These are phyloP conservation scores for Tulasnella sp. DNA, from an alignment of 768 basidiomycete genomes.

Conservation along the genomic window DNA sequence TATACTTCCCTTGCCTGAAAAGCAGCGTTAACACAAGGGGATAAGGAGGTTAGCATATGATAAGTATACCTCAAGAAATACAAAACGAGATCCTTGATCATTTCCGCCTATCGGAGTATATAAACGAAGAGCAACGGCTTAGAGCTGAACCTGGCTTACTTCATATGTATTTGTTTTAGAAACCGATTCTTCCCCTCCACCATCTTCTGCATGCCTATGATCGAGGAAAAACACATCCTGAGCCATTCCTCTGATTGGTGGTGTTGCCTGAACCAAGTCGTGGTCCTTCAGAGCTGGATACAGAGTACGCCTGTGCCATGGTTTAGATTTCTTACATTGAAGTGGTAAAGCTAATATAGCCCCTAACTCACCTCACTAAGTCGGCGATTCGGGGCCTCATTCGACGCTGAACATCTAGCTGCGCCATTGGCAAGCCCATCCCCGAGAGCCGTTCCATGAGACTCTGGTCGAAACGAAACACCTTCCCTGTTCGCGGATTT, in stretches of 20 bases:
- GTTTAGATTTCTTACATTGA: neutral
- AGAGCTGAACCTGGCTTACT: constrained; percentile 38
- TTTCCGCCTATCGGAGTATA: constrained; percentile 36
- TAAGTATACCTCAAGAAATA: constrained; percentile 43
- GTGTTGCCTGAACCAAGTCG: constrained; percentile 47
- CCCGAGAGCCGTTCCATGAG: constrained; percentile 68
- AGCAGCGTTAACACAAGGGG: neutral
- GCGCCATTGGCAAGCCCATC: constrained; percentile 59
- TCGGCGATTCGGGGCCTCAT: constrained; percentile 70
- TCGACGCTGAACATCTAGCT: constrained; percentile 64
- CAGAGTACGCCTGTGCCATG: constrained; percentile 46
- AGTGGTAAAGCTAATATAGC: neutral
- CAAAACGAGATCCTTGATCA: constrained; percentile 51
- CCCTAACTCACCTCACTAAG: constrained; percentile 47
- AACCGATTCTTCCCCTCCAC: constrained; percentile 48
- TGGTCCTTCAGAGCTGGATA: constrained; percentile 62
- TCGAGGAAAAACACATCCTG: constrained; percentile 63
- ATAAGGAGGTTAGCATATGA: neutral
- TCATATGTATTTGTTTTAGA: constrained; percentile 67
- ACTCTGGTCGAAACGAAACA: constrained; percentile 67
- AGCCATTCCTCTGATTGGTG: constrained; percentile 55
- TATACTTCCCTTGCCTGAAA: no score
- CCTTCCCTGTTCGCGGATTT: constrained; percentile 47
- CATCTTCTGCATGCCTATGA: constrained; percentile 40
- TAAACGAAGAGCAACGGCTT: neutral